Evolutionary conservation across 2,329 filamentous ascomycete genomes (phyloP).

Genomic region (Claviceps digitariae): DNA sequence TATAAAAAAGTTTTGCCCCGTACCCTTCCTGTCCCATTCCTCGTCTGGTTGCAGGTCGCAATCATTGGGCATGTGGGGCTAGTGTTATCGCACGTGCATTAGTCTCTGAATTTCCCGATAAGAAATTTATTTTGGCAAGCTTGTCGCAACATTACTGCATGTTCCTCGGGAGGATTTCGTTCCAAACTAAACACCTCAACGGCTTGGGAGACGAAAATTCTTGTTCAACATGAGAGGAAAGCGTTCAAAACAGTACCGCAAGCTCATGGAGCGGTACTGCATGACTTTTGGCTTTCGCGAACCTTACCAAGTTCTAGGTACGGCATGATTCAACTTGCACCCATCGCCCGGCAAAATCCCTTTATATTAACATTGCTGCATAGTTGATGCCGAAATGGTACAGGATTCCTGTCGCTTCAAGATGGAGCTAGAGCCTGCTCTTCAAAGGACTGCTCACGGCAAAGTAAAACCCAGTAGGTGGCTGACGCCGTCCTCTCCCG

Average conservation of each 20-base stretch:
- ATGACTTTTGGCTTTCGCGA: conserved; percentile 82
- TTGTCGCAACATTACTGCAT: not conserved
- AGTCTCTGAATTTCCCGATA: conserved; percentile 15
- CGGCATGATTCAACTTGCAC: conserved; percentile 9
- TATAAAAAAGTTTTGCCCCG: not conserved
- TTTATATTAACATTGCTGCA: conserved; percentile 6
- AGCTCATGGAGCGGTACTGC: conserved; percentile 88
- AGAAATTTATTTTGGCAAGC: conserved; percentile 25
- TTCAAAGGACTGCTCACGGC: conserved; percentile 76
- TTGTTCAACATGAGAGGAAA: conserved; percentile 32
- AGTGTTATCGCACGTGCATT: conserved; percentile 23
- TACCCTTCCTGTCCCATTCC: not conserved
- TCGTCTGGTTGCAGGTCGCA: not conserved
- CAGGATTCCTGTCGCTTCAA: conserved; percentile 70
- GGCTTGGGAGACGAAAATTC: not conserved
- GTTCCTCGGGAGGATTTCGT: not conserved
- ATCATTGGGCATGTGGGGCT: not conserved
- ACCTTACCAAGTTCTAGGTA: conserved; percentile 79
- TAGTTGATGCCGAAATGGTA: conserved; percentile 75
- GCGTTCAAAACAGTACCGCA: conserved; percentile 45
- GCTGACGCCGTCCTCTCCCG: not conserved
- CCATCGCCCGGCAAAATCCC: not conserved
- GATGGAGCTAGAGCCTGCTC: conserved; percentile 68
- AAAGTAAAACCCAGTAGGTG: conserved; percentile 65
- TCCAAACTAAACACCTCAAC: not conserved